Evolutionary conservation across 2,329 filamentous ascomycete species (phyloP), one percentile per base, ranked within the genome.

Genomic region (Neonectria sp.): DNA sequence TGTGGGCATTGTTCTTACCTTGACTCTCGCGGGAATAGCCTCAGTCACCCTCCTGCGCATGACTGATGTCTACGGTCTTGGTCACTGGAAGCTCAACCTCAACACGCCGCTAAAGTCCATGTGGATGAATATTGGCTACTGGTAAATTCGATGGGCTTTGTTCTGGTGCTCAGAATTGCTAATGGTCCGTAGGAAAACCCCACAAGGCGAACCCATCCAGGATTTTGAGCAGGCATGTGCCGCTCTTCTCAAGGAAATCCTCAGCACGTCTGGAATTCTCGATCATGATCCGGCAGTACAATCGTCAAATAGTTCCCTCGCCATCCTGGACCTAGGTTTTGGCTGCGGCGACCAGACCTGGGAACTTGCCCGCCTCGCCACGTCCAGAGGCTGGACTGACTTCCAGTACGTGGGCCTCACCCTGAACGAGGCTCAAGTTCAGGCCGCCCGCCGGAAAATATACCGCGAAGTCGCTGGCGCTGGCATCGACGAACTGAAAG

Each of bases 41-140:
- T 68, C 71, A 3, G 55, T 76, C 2, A 52, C 66, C 0, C 56
- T 74, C 15, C 60, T 81, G 40, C 75, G 75, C 5, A 74, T 61
- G 55, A 75, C 72, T 52, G 78, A 80, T 56, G 67, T 78, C 13
- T 89, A 89, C 69, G 83, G 84, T 1, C 78, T 89, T 7, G 85
- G 86, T 21, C 88, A 90, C 80, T 88, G 86, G 68, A 83, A 86
- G 67, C 82, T 90, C 55, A 88, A 90, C 71, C 68, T 88, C 25
- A 77, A 81, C 21, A 74, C 86, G 1, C 83, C 84, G 1, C 79
- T 83, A 2, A 72, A 76, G 6, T 82, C 82, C n/a, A 88, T 89
- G 87, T 90, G 88, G 88, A 90, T 90, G 87, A 90, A 90, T 63
- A 84, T 90, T 79, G 88, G 88, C 0, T 90, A 87, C 67, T 90